Evolutionary conservation across 768 basidiomycete genomes (phyloP).

Genomic region (Boletus bicolor): DNA sequence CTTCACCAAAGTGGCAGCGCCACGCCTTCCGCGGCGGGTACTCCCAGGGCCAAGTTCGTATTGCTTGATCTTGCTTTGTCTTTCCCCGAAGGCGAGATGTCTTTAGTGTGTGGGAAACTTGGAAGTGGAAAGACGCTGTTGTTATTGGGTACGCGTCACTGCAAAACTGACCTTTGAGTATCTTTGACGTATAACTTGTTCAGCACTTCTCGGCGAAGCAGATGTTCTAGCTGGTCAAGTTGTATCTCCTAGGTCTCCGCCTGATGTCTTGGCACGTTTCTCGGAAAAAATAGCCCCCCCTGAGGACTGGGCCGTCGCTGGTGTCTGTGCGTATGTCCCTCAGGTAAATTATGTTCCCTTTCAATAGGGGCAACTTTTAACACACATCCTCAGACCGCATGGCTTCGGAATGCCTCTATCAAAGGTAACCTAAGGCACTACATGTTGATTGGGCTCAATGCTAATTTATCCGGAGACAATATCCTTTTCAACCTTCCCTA

Average conservation of each 20-base stretch:
- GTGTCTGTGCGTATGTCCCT: slow-evolving; percentile 85
- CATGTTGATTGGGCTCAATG: slow-evolving; percentile 37
- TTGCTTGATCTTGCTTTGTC: slow-evolving; percentile 73
- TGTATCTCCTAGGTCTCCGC: slow-evolving; percentile 79
- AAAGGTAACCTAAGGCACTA: slow-evolving; percentile 18
- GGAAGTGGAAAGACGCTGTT: slow-evolving; percentile 88
- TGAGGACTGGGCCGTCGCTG: slow-evolving; percentile 74
- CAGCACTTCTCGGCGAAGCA: slow-evolving; percentile 67
- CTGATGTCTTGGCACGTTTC: slow-evolving; percentile 69
- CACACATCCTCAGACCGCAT: slow-evolving; percentile 42
- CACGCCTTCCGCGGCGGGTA: slow-evolving; percentile 57
- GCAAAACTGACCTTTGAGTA: not conserved
- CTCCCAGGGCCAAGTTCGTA: slow-evolving; percentile 76
- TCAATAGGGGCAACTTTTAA: slow-evolving; percentile 2
- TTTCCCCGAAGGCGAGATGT: slow-evolving; percentile 77
- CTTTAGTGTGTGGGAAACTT: slow-evolving; percentile 84
- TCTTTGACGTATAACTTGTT: slow-evolving; percentile 7
- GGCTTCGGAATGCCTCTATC: slow-evolving; percentile 68
- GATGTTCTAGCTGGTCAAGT: slow-evolving; percentile 71
- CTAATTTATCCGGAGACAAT: slow-evolving; percentile 43
- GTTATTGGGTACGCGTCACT: slow-evolving; percentile 48
- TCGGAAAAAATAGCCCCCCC: slow-evolving; percentile 38
- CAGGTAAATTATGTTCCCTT: slow-evolving; percentile 41
- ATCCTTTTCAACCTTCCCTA: slow-evolving; percentile 80
- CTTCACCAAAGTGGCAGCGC: slow-evolving; percentile 38